phyloP scores from a whole-genome alignment of 2,329 filamentous ascomycete genomes.

The Triangularia verruculosa region DNA sequence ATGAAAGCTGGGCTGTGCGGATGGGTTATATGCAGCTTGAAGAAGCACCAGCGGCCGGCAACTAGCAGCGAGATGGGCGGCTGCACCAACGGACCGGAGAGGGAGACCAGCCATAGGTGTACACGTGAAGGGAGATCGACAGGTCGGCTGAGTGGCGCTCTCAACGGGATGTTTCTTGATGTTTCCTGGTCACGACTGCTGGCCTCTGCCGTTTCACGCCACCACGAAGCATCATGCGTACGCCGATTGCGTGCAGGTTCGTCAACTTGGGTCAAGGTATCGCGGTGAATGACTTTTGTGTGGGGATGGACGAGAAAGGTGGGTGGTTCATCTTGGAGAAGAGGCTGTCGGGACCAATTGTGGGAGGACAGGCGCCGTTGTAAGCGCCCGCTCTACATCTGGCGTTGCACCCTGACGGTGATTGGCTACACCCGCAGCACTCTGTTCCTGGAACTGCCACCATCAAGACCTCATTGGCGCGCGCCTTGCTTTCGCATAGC shows the following conservation, averaged over 20 bases:
- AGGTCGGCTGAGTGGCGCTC: neutral
- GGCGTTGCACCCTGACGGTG: slow-evolving; percentile 11
- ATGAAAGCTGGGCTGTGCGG: neutral
- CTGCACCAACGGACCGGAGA: slow-evolving; percentile 4
- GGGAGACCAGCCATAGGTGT: neutral
- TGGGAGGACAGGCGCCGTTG: slow-evolving; percentile 16
- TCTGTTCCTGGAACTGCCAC: slow-evolving; percentile 9
- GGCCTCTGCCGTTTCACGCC: neutral
- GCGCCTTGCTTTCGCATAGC: slow-evolving; percentile 28
- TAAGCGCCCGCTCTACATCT: slow-evolving; percentile 28
- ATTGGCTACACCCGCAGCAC: slow-evolving; percentile 24
- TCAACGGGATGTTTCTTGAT: neutral
- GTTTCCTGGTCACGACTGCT: neutral
- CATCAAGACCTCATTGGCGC: slow-evolving; percentile 27
- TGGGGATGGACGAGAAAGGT: slow-evolving; percentile 7
- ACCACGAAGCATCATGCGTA: neutral
- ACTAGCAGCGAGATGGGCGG: neutral
- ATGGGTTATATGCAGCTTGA: neutral
- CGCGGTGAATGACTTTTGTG: neutral
- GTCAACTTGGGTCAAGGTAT: neutral
- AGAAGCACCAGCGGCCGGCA: neutral
- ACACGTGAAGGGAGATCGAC: neutral
- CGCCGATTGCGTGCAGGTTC: neutral
- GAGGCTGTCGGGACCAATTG: slow-evolving; percentile 21
- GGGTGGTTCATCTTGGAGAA: slow-evolving; percentile 15